Base-by-base conservation (phyloP, 1,139 yeast species). In the Scheffersomyces cryptocercus region DNA sequence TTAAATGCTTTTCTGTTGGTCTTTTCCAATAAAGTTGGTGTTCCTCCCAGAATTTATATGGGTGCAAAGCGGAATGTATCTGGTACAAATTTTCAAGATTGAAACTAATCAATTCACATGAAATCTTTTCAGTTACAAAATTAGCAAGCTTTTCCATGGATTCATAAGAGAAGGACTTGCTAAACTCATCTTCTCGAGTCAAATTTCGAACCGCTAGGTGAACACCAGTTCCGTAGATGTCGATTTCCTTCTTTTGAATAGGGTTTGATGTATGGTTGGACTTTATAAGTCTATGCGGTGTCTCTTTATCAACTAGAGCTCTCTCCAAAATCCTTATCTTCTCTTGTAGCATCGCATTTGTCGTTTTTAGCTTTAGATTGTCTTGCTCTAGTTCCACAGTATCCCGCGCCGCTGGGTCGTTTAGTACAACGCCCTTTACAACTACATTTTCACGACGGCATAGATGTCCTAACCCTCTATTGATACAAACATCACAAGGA, bases 1-100 rank as follows among this genome's bases (percentile, higher is more conserved):
- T 40, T 5, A 53, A n/a, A 40, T 52, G 54, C 5, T 26, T 28
- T 9, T 14, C n/a, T 31, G 6, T 31, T 31, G 34, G 16, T 14
- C 11, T 13, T 10, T 26, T 15, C 38, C 53, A 54, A 36, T 49
- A 52, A 2, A 38, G 16, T 7, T 48, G 50, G 37, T 54, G 57
- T 36, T 54, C 55, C 20, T 39, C 12, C 3, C 35, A 10, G 35
- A 54, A 53, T 5, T 47, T 40, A 14, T 41, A 41, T 4, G 55
- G 54, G 10, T 51, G 26, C 13, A 54, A 43, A 3, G 51, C 56
- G 43, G 48, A 43, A 37, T 54, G 58, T 24, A 51, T 28, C 37
- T 52, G 48, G 15, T 43, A 39, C 9, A 53, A 39, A 16, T 45
- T 29, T 5, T 46, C 40, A 24, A 53, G 44, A 35, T 52, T 53